Base-by-base conservation (phyloP, 208 protist genomes). In the Crithidia expoeki region DNA sequence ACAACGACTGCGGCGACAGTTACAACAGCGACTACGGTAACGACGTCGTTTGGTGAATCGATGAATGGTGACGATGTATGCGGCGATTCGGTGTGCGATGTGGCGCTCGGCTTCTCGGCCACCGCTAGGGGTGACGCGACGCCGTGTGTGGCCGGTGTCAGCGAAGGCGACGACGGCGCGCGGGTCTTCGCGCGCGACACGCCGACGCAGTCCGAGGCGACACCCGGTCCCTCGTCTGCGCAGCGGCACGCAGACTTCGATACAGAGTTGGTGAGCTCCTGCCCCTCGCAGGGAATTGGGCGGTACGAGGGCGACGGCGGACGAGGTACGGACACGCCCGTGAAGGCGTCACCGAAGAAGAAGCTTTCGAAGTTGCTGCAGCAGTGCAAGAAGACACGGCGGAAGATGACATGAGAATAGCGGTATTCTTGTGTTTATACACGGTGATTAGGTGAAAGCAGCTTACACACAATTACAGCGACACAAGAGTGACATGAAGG, bases 361-460 rank as follows among this genome's bases (percentile, higher is more conserved):
- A 61, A 23, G 25, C 3, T 30, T 11, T 63, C 55, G n/a, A 57
- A 71, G 52, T 27, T 33, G 53, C 55, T 52, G 46, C 65, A 62
- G 42, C 65, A 62, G 42, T 71, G 34, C 23, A 42, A 55, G 32
- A 12, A 42, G 40, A 50, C 53, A 21, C 40, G 55, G 65, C 55
- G 34, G 52, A 57, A 25, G 40, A 70, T 34, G 40, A 33, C 28
- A 14, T 28, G 32, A 2, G 40, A 38, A 25, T 71, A 62, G 5
- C 65, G 25, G 28, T n/a, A n/a, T n/a, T n/a, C n/a, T n/a, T n/a
- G n/a, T n/a, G n/a, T n/a, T n/a, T n/a, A n/a, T n/a, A 44, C 38
- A 44, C 7, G 38, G 10, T 44, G 38, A 44, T 44, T 14, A 17
- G 10, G 14, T 44, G 10, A 44, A 14, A 14, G 14, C 38, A 44